These are phyloP conservation scores for Raphanus raphanistrum DNA, from an alignment of 345 rosid genomes.

Conservation along the genomic window DNA sequence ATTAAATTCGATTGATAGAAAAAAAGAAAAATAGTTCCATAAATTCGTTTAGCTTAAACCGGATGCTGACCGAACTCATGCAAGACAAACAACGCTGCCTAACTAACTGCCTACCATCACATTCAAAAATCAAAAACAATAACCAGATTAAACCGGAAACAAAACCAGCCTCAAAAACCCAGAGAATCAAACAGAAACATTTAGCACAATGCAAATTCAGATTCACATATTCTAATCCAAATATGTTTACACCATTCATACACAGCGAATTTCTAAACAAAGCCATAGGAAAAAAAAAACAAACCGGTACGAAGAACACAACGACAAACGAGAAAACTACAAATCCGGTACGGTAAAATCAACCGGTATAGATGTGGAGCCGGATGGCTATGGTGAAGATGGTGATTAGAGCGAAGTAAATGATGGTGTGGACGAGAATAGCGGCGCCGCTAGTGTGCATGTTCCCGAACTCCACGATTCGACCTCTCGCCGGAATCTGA, in stretches of 20 bases:
- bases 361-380: constrained; percentile 72
- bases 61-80: neutral
- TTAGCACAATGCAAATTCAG: neutral
- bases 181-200: neutral
- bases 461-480: constrained; percentile 61
- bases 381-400: constrained; percentile 71
- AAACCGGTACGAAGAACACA: neutral
- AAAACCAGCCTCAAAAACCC: neutral
- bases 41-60: neutral
- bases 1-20: too few species aligned
- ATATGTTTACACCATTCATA: neutral
- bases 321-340: neutral
- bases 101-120: neutral
- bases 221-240: constrained; percentile 5
- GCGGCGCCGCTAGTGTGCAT: constrained; percentile 80
- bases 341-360: constrained; percentile 8
- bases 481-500: constrained; percentile 75
- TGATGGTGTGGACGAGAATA: constrained; percentile 68
- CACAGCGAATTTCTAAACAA: neutral
- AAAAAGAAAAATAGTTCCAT: too few species aligned
- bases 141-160: neutral
- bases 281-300: neutral
- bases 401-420: constrained; percentile 82
- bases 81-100: neutral
- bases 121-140: neutral